Conservation (phyloP, 139 green algal species). For the Volvox reticuliferus region DNA sequence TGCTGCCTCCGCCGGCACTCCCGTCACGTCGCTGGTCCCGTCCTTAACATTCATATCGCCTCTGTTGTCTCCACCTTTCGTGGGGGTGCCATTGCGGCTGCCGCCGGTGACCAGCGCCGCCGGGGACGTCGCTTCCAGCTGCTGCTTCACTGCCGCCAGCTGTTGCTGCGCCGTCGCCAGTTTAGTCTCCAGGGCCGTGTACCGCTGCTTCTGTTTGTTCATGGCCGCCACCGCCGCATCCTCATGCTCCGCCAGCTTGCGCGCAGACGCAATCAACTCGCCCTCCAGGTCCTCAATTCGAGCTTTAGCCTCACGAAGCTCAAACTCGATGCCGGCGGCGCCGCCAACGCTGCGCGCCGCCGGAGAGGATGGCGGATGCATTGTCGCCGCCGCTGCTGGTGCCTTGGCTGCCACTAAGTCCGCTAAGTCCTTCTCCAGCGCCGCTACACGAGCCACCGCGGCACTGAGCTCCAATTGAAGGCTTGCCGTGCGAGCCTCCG, state of each 20-base stretch:
- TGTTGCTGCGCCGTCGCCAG: not conserved
- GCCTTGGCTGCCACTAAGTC: not conserved
- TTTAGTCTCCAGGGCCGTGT: slow-evolving; percentile 29
- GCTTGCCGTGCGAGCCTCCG: not conserved
- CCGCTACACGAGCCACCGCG: not conserved
- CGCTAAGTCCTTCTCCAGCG: not conserved
- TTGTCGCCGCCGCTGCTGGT: not conserved
- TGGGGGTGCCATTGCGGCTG: too few relatives aligned
- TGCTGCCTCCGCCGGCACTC: not conserved
- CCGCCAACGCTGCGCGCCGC: not conserved
- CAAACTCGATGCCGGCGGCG: not conserved
- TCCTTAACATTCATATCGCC: not conserved
- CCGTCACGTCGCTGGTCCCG: not conserved
- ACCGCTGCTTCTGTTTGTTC: slow-evolving; percentile 4
- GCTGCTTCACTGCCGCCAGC: slow-evolving; percentile 20
- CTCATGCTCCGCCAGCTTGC: slow-evolving; percentile 24
- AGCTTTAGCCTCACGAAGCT: not conserved
- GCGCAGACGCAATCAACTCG: slow-evolving; percentile 11
- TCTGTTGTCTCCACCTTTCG: not conserved
- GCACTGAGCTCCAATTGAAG: not conserved
- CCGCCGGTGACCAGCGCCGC: not conserved
- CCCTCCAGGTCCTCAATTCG: slow-evolving; percentile 27
- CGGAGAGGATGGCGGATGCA: not conserved
- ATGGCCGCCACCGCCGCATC: slow-evolving; percentile 20
- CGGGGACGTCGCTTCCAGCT: not conserved